Evolutionary conservation across 75 land plant species (phyloP).

Genomic region (Pseudotsuga menziesii): DNA sequence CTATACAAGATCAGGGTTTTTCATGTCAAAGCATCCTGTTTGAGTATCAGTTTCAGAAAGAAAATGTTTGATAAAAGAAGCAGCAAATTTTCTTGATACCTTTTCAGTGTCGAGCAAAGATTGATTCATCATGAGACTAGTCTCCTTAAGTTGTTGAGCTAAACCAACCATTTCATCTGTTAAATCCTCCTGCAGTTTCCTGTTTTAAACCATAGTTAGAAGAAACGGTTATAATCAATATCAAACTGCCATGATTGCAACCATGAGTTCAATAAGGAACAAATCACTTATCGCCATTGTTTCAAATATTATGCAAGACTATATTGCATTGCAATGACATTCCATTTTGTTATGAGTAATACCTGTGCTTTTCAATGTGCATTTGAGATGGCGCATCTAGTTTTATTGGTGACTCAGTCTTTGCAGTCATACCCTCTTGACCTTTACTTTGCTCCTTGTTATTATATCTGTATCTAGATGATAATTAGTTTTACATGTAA

Average conservation of each 20-base stretch:
- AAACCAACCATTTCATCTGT: conserved; percentile 95
- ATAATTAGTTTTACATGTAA: background rate
- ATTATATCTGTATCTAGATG: conserved; percentile 7
- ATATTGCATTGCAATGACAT: background rate
- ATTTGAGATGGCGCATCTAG: conserved; percentile 58
- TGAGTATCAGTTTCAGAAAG: background rate
- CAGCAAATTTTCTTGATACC: conserved; percentile 14
- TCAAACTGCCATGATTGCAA: background rate
- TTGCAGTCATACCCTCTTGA: background rate
- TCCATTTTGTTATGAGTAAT: background rate
- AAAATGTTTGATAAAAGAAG: background rate
- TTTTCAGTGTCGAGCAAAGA: conserved; percentile 70
- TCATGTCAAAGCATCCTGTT: background rate
- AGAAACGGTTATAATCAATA: background rate
- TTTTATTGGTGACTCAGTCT: conserved; percentile 26
- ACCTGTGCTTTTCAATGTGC: conserved; percentile 86
- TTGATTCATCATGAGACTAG: conserved; percentile 68
- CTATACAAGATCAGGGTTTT: background rate
- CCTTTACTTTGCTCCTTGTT: conserved; percentile 14
- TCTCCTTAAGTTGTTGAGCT: conserved; percentile 84
- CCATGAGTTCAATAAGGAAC: background rate
- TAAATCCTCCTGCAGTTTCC: conserved; percentile 90
- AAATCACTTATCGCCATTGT: background rate
- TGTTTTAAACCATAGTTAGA: conserved; percentile 15
- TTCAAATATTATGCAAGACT: background rate